Evolutionary conservation across 148 eudicot species (phyloP).

Genomic region (Heliosperma pusillum): DNA sequence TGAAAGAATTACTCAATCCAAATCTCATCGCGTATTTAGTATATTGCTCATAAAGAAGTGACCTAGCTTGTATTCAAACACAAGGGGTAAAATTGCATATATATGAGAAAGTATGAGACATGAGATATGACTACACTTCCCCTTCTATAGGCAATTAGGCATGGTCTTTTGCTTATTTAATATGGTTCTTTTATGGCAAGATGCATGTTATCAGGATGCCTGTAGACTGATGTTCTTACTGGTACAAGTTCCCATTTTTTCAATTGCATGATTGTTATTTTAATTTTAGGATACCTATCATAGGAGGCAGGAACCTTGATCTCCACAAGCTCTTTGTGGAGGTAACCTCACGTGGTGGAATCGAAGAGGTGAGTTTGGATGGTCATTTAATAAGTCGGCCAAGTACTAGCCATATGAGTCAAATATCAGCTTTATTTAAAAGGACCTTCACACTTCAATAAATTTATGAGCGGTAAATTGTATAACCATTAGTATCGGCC

Average conservation of each 20-base stretch:
- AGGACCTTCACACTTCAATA: neutral
- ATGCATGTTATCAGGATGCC: neutral
- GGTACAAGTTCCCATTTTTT: neutral
- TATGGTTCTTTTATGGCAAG: neutral
- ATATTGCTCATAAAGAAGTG: no score
- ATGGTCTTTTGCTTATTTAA: no score
- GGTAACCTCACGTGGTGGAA: slow-evolving; percentile 96
- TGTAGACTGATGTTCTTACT: neutral
- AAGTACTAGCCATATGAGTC: neutral
- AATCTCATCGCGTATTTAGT: no score
- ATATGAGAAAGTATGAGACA: no score
- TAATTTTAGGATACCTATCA: slow-evolving; percentile 71
- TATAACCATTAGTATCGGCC: neutral
- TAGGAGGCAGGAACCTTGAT: slow-evolving; percentile 88
- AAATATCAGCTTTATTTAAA: neutral
- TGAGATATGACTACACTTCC: neutral
- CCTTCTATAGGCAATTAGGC: neutral
- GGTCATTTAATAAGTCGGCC: neutral
- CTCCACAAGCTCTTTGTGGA: slow-evolving; percentile 90
- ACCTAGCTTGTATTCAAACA: no score
- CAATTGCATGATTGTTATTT: neutral
- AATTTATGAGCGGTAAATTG: neutral
- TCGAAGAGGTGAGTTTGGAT: slow-evolving; percentile 54
- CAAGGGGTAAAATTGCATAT: no score
- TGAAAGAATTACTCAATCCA: no score